Conservation (phyloP, 2,329 filamentous ascomycete genomes). For the Bimuria novae-zelandiae region DNA sequence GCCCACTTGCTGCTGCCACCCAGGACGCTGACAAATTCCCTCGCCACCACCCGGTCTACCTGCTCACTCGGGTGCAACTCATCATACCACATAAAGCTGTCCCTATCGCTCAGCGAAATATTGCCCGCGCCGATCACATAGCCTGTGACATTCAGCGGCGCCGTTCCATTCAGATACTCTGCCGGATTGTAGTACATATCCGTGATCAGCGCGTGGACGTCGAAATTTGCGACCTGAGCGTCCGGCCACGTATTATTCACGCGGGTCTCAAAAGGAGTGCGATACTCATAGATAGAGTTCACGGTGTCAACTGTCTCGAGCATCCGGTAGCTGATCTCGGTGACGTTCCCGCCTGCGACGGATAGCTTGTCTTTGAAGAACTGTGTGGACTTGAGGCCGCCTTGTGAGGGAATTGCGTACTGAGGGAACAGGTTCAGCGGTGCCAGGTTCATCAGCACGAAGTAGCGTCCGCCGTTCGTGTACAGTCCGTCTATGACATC, state of each 20-base stretch:
- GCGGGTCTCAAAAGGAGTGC: conserved; percentile 53
- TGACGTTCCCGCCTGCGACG: conserved; percentile 50
- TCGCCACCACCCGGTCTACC: conserved; percentile 62
- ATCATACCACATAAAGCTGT: conserved; percentile 75
- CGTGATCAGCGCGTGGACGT: conserved; percentile 65
- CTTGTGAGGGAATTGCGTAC: conserved; percentile 60
- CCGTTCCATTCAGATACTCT: conserved; percentile 64
- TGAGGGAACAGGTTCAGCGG: conserved; percentile 71
- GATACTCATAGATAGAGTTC: conserved; percentile 59
- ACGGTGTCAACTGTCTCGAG: conserved; percentile 55
- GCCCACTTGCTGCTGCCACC: conserved; percentile 55
- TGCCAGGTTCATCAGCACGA: conserved; percentile 71
- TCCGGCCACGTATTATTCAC: conserved; percentile 54
- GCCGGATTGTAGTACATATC: conserved; percentile 68
- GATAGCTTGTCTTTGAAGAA: conserved; percentile 53
- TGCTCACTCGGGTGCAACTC: conserved; percentile 72
- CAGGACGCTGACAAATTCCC: conserved; percentile 61
- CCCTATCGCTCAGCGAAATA: conserved; percentile 43
- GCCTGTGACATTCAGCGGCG: conserved; percentile 65
- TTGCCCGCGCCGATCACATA: conserved; percentile 60
- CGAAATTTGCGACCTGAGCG: conserved; percentile 67
- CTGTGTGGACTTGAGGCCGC: conserved; percentile 49
- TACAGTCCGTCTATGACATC: conserved; percentile 66
- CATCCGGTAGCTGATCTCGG: conserved; percentile 57
- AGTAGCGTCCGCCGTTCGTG: conserved; percentile 67